Evolutionary conservation across 805 yeast genomes (phyloP), one percentile per base, ranked within the genome.

Genomic region (Gaillardinia entomophila): DNA sequence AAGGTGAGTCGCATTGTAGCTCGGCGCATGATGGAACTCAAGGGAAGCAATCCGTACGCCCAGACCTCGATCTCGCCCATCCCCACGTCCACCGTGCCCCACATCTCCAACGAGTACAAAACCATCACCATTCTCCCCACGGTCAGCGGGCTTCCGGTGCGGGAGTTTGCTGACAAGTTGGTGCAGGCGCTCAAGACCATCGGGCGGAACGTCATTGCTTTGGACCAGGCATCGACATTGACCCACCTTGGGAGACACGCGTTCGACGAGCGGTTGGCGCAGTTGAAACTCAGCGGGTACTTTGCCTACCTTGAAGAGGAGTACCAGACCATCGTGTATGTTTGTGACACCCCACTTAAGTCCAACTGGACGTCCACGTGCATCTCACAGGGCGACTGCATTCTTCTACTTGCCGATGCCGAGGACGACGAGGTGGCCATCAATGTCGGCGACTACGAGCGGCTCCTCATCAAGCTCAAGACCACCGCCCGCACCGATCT

Each of bases 321-420:
- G 40, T 85, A 80, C 53, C 86, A 90, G 43, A 82, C 87, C n/a
- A 82, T 92, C 3, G 76, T 90, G 2, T 92, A 90, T 49, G 78
- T 90, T 10, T 89, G 92, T 16, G 97, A 92, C 48, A 79, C 96
- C 0, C 71, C 83, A 1, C 77, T 82, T 2, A 78, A 77, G 43
- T 83, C 96, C 0, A 71, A 79, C 13, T 90, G 98, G 98, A 86
- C 96, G 0, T 71, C 77, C 6, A 86, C 96, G 0, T 92, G 97
- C 55, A 82, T 90, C 26, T 78, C 89, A 6, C 97, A 90, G 55
- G 97, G 96, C 12, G 97, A 90, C 56, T 89, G 97, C 62, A 77
- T 90, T n/a, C 62, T 92, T 20, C 62, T 92, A 12, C 57, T 92
- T 12, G 97, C 97, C 0, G 89, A 90, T 60, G 94, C 96, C 0